Conservation (phyloP, 345 rosid species). For the Eucalyptus erythrocorys region DNA sequence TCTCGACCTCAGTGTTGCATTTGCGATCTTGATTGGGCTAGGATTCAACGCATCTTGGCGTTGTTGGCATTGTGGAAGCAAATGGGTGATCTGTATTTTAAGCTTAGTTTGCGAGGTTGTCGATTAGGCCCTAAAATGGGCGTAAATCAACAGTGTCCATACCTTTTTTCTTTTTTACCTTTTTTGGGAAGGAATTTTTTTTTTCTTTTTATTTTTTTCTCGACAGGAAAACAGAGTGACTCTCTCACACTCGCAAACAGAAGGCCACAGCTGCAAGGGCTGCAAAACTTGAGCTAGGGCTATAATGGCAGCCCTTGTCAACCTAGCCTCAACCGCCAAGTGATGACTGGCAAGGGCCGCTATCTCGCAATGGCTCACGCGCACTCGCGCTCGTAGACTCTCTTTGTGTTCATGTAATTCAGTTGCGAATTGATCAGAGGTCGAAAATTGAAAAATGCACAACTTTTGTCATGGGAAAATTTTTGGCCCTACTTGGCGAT, state of each 20-base stretch:
- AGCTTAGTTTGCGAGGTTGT: background rate
- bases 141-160: rapidly evolving
- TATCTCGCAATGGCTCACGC: rapidly evolving
- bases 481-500: background rate
- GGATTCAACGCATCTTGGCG: conserved; percentile 5
- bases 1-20: background rate
- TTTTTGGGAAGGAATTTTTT: background rate
- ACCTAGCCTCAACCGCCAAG: background rate
- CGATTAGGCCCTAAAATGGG: background rate
- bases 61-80: conserved; percentile 1
- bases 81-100: conserved; percentile 33
- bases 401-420: background rate
- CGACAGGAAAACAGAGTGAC: background rate
- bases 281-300: background rate
- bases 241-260: background rate
- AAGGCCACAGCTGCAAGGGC: background rate
- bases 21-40: background rate
- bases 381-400: background rate
- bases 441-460: rapidly evolving
- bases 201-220: background rate
- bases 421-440: background rate
- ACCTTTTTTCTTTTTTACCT: rapidly evolving
- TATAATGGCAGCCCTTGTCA: background rate
- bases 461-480: background rate
- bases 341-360: rapidly evolving